A percentile compares a stretch with the other conserved stretches of the same genome.
phyloP scores from a whole-genome alignment of 176 grass and related monocot species.

The Typha latifolia region DNA sequence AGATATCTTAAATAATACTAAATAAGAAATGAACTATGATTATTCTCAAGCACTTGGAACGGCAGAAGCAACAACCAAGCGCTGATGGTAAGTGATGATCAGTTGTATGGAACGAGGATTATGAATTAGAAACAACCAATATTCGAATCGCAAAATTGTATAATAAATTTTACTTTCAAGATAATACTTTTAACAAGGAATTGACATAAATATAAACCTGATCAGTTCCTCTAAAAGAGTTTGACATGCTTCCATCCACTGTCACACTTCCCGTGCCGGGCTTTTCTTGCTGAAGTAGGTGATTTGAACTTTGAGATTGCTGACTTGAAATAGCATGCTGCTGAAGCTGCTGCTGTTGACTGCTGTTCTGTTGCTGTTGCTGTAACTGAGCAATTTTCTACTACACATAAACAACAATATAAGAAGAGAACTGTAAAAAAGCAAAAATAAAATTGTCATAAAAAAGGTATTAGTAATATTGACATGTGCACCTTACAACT shows the following conservation, averaged over 20 bases:
- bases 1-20: too few relatives aligned
- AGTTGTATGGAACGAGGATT: too few relatives aligned
- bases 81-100: too few relatives aligned
- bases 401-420: slow-evolving; percentile 55
- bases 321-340: slow-evolving; percentile 60
- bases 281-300: slow-evolving; percentile 60
- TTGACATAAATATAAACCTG: slow-evolving; percentile 32
- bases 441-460: not conserved
- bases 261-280: slow-evolving; percentile 42
- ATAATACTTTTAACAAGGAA: not conserved
- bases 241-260: slow-evolving; percentile 50
- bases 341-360: slow-evolving; percentile 50
- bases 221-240: slow-evolving; percentile 45
- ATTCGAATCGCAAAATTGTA: too few relatives aligned
- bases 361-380: slow-evolving; percentile 40
- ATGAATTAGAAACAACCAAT: too few relatives aligned
- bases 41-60: too few relatives aligned
- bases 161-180: too few relatives aligned
- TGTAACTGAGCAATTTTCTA: slow-evolving; percentile 79
- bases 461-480: not conserved
- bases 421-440: slow-evolving; percentile 25
- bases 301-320: slow-evolving; percentile 63
- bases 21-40: too few relatives aligned
- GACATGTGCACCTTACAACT: too few relatives aligned
- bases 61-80: too few relatives aligned